Conservation (phyloP, 768 basidiomycete genomes). For the Chlorophyllum brunneum region DNA sequence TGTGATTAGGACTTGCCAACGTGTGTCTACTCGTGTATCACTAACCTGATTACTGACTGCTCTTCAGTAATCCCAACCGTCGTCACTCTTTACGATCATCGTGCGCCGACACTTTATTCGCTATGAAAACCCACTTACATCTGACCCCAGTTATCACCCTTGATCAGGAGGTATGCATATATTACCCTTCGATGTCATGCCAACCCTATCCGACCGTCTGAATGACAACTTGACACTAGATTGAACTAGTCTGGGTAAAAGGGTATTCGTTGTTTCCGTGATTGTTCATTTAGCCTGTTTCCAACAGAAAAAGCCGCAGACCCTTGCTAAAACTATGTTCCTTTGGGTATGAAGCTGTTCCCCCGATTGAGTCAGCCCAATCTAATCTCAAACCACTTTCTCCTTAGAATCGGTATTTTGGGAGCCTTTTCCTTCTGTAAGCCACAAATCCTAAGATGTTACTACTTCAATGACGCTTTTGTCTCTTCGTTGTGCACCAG, state of each 20-base stretch:
- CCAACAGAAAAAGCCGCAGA: slow-evolving; percentile 19
- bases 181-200: not conserved
- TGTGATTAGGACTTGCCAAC: slow-evolving; percentile 18
- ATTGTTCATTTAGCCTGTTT: not conserved
- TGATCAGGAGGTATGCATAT: slow-evolving; percentile 20
- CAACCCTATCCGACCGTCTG: not conserved
- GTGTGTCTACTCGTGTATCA: slow-evolving; percentile 12
- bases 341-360: slow-evolving; percentile 17
- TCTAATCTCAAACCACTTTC: not conserved
- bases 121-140: not conserved
- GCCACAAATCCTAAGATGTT: not conserved
- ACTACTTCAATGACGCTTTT: not conserved
- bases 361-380: not conserved
- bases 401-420: slow-evolving; percentile 26
- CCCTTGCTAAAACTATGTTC: slow-evolving; percentile 22
- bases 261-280: not conserved
- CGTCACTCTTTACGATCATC: slow-evolving; percentile 13
- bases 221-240: slow-evolving; percentile 12
- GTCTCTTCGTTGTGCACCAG: not conserved
- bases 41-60: not conserved
- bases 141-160: slow-evolving; percentile 23
- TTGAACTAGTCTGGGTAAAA: slow-evolving; percentile 26
- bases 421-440: slow-evolving; percentile 23
- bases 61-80: slow-evolving; percentile 18
- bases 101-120: not conserved